A percentile compares a stretch with the other conserved stretches of the same genome.
phyloP scores from a whole-genome alignment of 768 basidiomycete species.

The Lactarius sanguifluus region DNA sequence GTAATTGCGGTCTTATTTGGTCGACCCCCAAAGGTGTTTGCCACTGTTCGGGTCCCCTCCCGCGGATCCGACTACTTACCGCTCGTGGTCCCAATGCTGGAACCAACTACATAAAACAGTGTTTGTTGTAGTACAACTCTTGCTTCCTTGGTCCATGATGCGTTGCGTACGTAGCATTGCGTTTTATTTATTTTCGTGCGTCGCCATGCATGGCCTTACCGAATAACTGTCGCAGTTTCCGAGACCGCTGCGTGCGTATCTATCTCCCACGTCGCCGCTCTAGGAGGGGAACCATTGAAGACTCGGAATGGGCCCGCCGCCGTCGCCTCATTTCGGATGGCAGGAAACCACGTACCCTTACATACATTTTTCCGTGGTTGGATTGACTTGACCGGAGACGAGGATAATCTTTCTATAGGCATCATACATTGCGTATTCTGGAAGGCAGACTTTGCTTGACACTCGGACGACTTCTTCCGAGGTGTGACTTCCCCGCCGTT shows the following conservation, averaged over 20 bases:
- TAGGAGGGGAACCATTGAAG: not conserved
- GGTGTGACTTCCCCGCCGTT: not conserved
- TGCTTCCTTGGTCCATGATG: not conserved
- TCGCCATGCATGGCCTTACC: not conserved
- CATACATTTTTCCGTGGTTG: not conserved
- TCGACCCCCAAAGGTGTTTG: not conserved
- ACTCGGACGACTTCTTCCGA: not conserved
- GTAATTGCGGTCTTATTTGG: not conserved
- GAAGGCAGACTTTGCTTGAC: not conserved
- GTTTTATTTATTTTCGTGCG: not conserved
- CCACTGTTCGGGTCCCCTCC: not conserved
- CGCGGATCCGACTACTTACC: not conserved
- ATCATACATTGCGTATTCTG: not conserved
- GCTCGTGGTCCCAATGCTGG: not conserved
- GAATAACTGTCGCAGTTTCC: not conserved
- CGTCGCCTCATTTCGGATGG: too few relatives aligned
- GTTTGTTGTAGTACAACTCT: not conserved
- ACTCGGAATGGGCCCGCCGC: not conserved
- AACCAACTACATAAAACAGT: not conserved
- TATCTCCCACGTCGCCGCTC: not conserved
- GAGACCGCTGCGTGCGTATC: not conserved
- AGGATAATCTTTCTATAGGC: not conserved
- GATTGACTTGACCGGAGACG: not conserved
- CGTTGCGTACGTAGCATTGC: not conserved
- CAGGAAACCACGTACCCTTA: not conserved